phyloP scores from a whole-genome alignment of 176 grass and related monocot species.

The Zizania latifolia region DNA sequence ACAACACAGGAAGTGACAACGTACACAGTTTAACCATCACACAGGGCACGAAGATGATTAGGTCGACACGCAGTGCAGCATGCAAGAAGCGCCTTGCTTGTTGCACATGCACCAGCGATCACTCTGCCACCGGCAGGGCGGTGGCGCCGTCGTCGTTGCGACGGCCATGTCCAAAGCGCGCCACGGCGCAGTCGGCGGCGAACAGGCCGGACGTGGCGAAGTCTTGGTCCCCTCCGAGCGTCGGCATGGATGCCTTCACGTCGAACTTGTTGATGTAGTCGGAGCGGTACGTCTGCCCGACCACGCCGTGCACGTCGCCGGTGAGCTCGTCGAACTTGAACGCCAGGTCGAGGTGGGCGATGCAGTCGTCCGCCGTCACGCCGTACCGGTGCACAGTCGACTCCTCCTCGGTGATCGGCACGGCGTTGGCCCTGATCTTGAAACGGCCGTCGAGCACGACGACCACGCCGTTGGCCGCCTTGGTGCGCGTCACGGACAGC shows the following conservation, averaged over 20 bases:
- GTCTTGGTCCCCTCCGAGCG: conserved; percentile 16
- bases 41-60: too few relatives aligned
- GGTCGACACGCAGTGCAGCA: too few relatives aligned
- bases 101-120: conserved; percentile 20
- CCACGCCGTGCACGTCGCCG: conserved; percentile 38
- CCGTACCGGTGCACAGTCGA: conserved; percentile 19
- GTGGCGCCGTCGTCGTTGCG: not conserved
- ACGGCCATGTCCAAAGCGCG: not conserved
- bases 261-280: conserved; percentile 30
- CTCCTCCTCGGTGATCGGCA: conserved; percentile 24
- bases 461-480: conserved; percentile 16
- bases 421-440: conserved; percentile 13
- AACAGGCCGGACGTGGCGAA: conserved; percentile 12
- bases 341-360: conserved; percentile 19
- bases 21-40: too few relatives aligned
- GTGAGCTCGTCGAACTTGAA: conserved; percentile 27
- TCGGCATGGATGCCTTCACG: conserved; percentile 17
- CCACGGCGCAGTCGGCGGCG: conserved; percentile 1
- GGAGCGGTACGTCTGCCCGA: conserved; percentile 23
- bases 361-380: not conserved
- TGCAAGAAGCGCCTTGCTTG: not conserved
- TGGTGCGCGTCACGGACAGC: conserved; percentile 21
- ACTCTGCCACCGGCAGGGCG: not conserved
- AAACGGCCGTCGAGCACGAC: conserved; percentile 16
- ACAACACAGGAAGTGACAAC: too few relatives aligned